Conservation (phyloP, 225 moss, liverwort and hornwort genomes). For the Neckera pumila region DNA sequence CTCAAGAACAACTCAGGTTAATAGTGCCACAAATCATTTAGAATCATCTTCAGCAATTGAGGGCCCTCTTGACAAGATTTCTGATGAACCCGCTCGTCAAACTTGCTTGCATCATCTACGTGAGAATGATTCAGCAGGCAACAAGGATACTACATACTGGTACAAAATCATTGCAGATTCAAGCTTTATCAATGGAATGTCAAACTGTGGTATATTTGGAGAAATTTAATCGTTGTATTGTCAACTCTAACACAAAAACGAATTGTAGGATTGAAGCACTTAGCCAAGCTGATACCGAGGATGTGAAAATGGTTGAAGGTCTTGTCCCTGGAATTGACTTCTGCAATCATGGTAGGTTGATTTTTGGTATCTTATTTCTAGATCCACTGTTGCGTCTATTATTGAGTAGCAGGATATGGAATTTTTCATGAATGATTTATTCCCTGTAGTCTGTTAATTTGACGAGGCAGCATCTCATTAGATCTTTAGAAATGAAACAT, state of each 20-base stretch:
- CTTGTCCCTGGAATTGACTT: slow-evolving; percentile 97
- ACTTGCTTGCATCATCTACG: background rate
- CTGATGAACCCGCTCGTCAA: background rate
- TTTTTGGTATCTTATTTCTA: background rate
- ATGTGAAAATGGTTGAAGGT: slow-evolving; percentile 56
- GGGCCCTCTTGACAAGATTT: background rate
- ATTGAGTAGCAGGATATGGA: background rate
- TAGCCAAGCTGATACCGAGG: slow-evolving; percentile 3
- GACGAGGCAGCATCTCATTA: background rate
- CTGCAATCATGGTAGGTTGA: slow-evolving; percentile 82
- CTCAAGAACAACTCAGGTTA: background rate
- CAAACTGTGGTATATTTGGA: background rate
- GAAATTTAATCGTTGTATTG: background rate
- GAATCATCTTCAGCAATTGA: slow-evolving; percentile 7
- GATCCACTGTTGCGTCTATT: background rate
- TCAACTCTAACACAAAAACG: background rate
- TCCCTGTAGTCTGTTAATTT: background rate
- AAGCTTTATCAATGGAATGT: background rate
- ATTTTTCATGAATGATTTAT: background rate
- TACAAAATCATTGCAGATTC: slow-evolving; percentile 2
- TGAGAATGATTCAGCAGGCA: background rate
- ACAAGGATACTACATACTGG: background rate
- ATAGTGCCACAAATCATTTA: background rate
- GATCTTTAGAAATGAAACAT: background rate
- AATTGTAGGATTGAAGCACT: slow-evolving; percentile 12